These are phyloP conservation scores for Dicorynia guianensis DNA, from an alignment of 306 rosid species.

Conservation along the genomic window DNA sequence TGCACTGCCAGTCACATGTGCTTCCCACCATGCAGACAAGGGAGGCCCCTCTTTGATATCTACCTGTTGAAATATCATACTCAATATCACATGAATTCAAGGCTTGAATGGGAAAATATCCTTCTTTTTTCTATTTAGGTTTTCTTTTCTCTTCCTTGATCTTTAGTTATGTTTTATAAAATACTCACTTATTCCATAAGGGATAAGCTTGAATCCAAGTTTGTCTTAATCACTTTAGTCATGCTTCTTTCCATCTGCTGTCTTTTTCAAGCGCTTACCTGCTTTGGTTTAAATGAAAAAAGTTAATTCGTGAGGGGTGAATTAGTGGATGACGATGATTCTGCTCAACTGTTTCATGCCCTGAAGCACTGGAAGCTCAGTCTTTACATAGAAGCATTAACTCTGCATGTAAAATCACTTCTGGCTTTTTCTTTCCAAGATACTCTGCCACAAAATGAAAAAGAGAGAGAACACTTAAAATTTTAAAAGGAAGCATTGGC, in stretches of 20 bases:
- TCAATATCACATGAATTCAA: constrained; percentile 47
- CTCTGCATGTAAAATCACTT: background rate
- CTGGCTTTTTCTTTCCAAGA: background rate
- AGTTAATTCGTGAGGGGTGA: constrained; percentile 13
- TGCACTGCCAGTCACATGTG: constrained; percentile 69
- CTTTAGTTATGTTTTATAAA: background rate
- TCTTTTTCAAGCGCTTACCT: constrained; percentile 27
- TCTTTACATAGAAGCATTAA: no score
- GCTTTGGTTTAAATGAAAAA: constrained; percentile 9
- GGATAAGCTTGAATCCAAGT: constrained; percentile 43
- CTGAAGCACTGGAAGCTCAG: constrained; percentile 13
- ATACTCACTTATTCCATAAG: constrained; percentile 23
- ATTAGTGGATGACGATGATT: background rate
- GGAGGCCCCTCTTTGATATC: constrained; percentile 63
- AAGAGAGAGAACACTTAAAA: background rate
- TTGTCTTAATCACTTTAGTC: constrained; percentile 45
- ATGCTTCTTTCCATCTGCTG: constrained; percentile 30
- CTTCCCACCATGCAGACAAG: constrained; percentile 79
- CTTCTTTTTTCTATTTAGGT: constrained; percentile 12
- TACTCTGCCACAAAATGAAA: background rate
- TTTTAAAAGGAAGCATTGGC: background rate
- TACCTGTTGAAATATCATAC: constrained; percentile 61
- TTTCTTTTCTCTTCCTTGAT: constrained; percentile 22
- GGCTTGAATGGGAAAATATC: constrained; percentile 49
- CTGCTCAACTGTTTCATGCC: constrained; percentile 19